These are phyloP conservation scores for Solanum chilense DNA, from an alignment of 257 asterid species.

Conservation along the genomic window DNA sequence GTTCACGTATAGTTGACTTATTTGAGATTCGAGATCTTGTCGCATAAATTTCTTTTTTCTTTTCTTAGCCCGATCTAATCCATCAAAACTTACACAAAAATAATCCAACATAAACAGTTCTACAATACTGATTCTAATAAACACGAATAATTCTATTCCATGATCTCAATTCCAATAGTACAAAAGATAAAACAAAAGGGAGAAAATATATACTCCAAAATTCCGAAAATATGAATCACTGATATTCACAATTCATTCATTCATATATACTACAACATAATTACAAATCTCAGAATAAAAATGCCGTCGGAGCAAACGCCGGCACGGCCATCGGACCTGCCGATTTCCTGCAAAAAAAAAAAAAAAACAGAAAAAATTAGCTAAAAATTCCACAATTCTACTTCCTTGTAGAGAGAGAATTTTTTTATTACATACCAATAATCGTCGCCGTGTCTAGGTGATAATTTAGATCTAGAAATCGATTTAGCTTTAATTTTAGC, in stretches of 20 bases:
- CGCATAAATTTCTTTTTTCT: not conserved
- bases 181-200: not conserved
- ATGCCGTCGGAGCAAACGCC: conserved; percentile 35
- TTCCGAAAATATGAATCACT: not conserved
- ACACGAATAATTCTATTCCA: not conserved
- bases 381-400: not conserved
- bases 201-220: not conserved
- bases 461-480: conserved; percentile 4
- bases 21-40: not conserved
- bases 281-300: conserved; percentile 14
- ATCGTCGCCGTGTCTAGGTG: conserved; percentile 3
- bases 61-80: not conserved
- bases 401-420: not conserved
- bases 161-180: not conserved
- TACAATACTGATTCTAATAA: not conserved
- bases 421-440: conserved; percentile 5
- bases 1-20: fast-evolving
- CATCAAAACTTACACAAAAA: not conserved
- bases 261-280: not conserved
- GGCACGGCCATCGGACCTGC: conserved; percentile 15
- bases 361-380: not conserved
- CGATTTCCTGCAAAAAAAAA: conserved; percentile 16
- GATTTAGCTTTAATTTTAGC: conserved; percentile 6
- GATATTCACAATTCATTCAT: not conserved
- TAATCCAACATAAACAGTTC: not conserved